Evolutionary conservation across 2,329 filamentous ascomycete species (phyloP), one percentile per base, ranked within the genome.

Genomic region (Xylariaceae sp.): DNA sequence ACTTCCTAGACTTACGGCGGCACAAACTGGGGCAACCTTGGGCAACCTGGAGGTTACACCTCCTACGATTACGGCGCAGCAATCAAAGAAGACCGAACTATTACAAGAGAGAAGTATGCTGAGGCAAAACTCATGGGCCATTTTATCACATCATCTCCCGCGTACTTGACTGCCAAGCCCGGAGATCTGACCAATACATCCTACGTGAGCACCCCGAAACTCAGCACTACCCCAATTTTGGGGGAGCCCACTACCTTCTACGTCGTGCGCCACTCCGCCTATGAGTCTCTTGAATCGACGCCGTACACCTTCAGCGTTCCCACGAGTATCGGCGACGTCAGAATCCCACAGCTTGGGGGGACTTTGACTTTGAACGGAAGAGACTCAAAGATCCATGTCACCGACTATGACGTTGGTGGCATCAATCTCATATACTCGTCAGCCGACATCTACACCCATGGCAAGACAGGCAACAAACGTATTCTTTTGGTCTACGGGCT

Each of bases 11-110:
- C 82, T 1, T 90, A 82, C 63, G 91, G 91, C 12, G 91, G 90
- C 5, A 93, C 90, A 0, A 95, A 94, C 69, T 94, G 90, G 91
- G 90, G 90, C 0, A 93, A 92, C 60, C 73, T 91, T 4, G 88
- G 90, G 0, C 85, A 91, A 63, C 81, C 87, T 8, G 87, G 85
- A 9, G 85, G 81, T 2, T 87, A 87, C 58, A 86, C 82, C 0
- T 82, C 79, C 0, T 83, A 84, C 44, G 82, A 85, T 58, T 85
- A 84, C 47, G 81, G 76, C 6, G 76, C 79, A 6, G 76, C 80
- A 6, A 91, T 94, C 49, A 80, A 82, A 1, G 91, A 95, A 68
- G 86, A 90, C 37, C 82, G 90, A 21, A 82, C 82, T 1, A 77
- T 94, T 3, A 75, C 80, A 24, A 82, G 89, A 2, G 89, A 92